Base-by-base conservation (phyloP, 306 rosid genomes). In the Chamaecrista fasciculata region DNA sequence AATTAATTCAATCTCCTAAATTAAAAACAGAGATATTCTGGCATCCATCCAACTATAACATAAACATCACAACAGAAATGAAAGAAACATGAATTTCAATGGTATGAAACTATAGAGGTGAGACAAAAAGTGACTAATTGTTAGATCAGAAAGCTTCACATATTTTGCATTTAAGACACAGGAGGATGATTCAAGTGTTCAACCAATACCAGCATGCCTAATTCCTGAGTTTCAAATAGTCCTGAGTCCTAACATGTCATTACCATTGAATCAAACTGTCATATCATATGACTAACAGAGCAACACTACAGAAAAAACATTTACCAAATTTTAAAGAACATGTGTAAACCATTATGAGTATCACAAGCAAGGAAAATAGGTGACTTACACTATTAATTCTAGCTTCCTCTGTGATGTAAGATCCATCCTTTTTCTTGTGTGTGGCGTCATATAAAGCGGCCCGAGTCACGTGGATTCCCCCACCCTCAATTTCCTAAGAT, bases 321-420 rank as follows among this genome's bases (percentile, higher is more conserved):
- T 67, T 65, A 90, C 95, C 79, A 15, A 51, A 49, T 40, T 16
- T 55, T 50, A 40, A 40, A 68, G 21, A n/a, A n/a, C n/a, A n/a
- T n/a, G n/a, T n/a, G n/a, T n/a, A n/a, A n/a, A n/a, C n/a, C n/a
- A n/a, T n/a, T n/a, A n/a, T n/a, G n/a, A n/a, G n/a, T n/a, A n/a
- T n/a, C n/a, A n/a, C n/a, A n/a, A n/a, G n/a, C n/a, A n/a, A n/a
- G n/a, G n/a, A n/a, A n/a, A n/a, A n/a, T n/a, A n/a, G n/a, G n/a
- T n/a, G n/a, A n/a, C n/a, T n/a, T n/a, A n/a, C n/a, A n/a, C n/a
- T n/a, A n/a, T n/a, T n/a, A n/a, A n/a, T n/a, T n/a, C n/a, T n/a
- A n/a, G n/a, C n/a, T n/a, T n/a, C n/a, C n/a, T n/a, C n/a, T n/a
- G n/a, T n/a, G n/a, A n/a, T n/a, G n/a, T n/a, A n/a, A n/a, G n/a